Conservation (phyloP, 2,329 filamentous ascomycete genomes). For the Fusarium illudens region DNA sequence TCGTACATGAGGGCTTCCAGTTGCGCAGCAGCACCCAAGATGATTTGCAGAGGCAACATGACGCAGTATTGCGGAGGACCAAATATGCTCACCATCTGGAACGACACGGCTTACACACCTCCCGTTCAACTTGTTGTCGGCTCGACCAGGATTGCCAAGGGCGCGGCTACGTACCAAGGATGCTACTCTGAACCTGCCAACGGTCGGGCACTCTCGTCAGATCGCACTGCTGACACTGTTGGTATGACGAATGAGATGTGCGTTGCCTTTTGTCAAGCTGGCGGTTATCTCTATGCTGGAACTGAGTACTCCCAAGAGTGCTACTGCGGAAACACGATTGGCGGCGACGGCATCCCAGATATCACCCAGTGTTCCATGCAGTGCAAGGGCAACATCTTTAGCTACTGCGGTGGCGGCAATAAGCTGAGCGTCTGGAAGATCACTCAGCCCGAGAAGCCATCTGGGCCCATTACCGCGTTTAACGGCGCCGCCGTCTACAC, state of each 20-base stretch:
- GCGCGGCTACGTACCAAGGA: constrained; percentile 28
- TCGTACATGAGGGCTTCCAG: constrained; percentile 28
- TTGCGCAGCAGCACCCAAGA: constrained; percentile 28
- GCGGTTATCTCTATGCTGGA: constrained; percentile 47
- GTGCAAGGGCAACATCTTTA: constrained; percentile 36
- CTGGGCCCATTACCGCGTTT: constrained; percentile 20
- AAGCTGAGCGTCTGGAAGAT: constrained; percentile 37
- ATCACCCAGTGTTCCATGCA: constrained; percentile 40
- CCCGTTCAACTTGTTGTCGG: constrained; percentile 24
- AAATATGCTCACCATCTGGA: constrained; percentile 31
- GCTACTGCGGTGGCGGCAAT: constrained; percentile 39
- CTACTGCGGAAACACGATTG: constrained; percentile 43
- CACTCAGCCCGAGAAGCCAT: constrained; percentile 19
- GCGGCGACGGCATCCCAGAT: constrained; percentile 22
- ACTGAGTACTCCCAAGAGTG: constrained; percentile 48
- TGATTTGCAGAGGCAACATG: constrained; percentile 31
- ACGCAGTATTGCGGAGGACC: constrained; percentile 38
- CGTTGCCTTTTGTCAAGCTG: constrained; percentile 41
- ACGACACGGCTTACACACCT: constrained; percentile 31
- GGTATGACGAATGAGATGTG: constrained; percentile 43
- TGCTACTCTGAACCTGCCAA: constrained; percentile 26
- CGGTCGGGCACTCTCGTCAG: constrained; percentile 29
- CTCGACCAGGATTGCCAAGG: constrained; percentile 30
- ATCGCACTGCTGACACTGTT: constrained; percentile 11
- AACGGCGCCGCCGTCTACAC: constrained; percentile 20